Evolutionary conservation across 1,284 basidiomycete species (phyloP).

Genomic region (Cutaneotrichosporon sp.): DNA sequence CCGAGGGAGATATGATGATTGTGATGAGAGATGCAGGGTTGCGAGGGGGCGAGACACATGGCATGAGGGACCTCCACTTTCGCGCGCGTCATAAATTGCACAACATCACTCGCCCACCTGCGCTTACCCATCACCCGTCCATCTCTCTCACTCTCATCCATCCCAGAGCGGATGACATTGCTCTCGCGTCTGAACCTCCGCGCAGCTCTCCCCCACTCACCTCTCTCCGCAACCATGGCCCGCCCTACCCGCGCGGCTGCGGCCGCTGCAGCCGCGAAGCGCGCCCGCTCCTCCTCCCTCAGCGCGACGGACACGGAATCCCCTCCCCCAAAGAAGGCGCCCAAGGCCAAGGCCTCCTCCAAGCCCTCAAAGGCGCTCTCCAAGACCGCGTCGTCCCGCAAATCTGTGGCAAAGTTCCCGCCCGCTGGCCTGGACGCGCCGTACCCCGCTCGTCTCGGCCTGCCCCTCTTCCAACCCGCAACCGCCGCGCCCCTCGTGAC

Average conservation of each 20-base stretch:
- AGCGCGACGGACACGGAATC: slow-evolving; percentile 9
- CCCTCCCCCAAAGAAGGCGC: slow-evolving; percentile 4
- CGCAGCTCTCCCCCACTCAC: background rate
- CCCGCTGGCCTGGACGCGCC: slow-evolving; percentile 42
- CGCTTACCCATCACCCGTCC: background rate
- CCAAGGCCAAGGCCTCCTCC: background rate
- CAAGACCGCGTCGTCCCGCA: slow-evolving; percentile 10
- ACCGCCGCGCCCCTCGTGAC: background rate
- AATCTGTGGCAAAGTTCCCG: slow-evolving; percentile 32
- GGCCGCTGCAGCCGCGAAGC: slow-evolving; percentile 3
- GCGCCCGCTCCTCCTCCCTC: slow-evolving; percentile 19
- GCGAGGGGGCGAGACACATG: background rate
- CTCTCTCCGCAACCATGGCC: too few relatives aligned
- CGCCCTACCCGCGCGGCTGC: background rate
- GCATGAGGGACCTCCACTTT: slow-evolving; percentile 1
- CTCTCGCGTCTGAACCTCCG: background rate
- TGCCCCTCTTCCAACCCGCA: slow-evolving; percentile 34
- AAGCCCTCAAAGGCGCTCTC: background rate
- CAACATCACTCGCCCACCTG: background rate
- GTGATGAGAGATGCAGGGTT: background rate
- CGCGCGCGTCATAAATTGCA: background rate
- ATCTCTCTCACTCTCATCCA: background rate
- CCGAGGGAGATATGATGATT: too few relatives aligned
- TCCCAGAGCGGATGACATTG: background rate
- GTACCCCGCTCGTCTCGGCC: slow-evolving; percentile 44